phyloP scores from a whole-genome alignment of 108 stramenopile species.

The Discostella pseudostelligera region DNA sequence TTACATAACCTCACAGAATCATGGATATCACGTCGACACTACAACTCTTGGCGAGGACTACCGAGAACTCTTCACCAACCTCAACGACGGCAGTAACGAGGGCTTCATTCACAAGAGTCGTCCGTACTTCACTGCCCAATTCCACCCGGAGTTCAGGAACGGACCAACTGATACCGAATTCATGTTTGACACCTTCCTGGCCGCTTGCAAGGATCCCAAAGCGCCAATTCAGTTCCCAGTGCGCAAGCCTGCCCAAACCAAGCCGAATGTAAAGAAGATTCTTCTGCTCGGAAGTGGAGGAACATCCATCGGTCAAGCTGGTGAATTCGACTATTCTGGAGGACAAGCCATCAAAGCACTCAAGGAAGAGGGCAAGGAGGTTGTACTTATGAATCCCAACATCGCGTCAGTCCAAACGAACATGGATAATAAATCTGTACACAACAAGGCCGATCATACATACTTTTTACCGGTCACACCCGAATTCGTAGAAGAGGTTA shows the following conservation, averaged over 20 bases:
- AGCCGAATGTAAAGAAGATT: conserved; percentile 88
- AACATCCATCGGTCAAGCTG: conserved; percentile 98
- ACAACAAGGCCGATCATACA: conserved; percentile 89
- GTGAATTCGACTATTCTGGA: conserved; percentile 99
- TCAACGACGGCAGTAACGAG: conserved; percentile 97
- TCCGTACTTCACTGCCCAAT: conserved; percentile 98
- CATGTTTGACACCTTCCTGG: conserved; percentile 97
- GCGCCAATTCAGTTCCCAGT: conserved; percentile 74
- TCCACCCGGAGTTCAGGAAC: conserved; percentile 95
- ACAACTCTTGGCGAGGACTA: conserved; percentile 82
- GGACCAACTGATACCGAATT: conserved; percentile 98
- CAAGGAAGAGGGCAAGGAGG: conserved; percentile 98
- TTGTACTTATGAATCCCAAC: conserved; percentile 99
- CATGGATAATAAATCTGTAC: conserved; percentile 83
- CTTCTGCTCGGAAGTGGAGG: conserved; percentile 97
- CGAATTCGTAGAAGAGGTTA: conserved; percentile 94
- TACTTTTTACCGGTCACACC: conserved; percentile 98
- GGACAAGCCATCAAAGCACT: conserved; percentile 98
- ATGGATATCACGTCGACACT: conserved; percentile 92
- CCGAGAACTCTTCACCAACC: conserved; percentile 94
- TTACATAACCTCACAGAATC: conserved; percentile 99
- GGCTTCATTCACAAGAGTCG: conserved; percentile 93
- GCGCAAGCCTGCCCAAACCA: conserved; percentile 59
- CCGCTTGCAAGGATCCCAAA: conserved; percentile 63
- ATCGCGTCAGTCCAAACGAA: conserved; percentile 99